These are phyloP conservation scores for Rhizopus stolonifer DNA, from an alignment of 371 early-diverging fungal species.

Conservation along the genomic window DNA sequence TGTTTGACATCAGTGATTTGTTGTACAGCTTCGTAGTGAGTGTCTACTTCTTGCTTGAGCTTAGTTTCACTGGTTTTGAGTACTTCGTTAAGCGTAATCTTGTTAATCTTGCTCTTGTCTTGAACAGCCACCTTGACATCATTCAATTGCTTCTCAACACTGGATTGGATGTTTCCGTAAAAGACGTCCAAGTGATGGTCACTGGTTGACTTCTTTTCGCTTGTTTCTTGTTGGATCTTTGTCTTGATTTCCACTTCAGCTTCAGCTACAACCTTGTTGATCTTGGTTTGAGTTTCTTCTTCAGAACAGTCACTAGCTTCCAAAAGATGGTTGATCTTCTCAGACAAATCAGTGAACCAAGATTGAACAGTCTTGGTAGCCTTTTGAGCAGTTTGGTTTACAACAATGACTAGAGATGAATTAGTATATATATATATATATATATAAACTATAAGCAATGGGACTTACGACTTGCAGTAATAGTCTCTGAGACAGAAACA, in stretches of 20 bases:
- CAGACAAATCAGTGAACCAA: constrained; percentile 16
- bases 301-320: constrained; percentile 23
- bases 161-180: constrained; percentile 31
- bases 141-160: constrained; percentile 24
- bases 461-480: constrained; percentile 24
- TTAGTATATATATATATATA: too few relatives aligned
- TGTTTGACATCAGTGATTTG: constrained; percentile 18
- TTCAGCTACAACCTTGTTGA: constrained; percentile 20
- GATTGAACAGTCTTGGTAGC: constrained; percentile 23
- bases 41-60: constrained; percentile 16
- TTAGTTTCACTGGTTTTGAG: constrained; percentile 17
- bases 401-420: constrained; percentile 13
- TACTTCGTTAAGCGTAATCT: constrained; percentile 16
- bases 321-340: constrained; percentile 13
- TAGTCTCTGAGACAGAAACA: constrained; percentile 17
- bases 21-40: constrained; percentile 22
- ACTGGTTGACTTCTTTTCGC: neutral
- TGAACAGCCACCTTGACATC: constrained; percentile 24
- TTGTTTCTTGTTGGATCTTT: constrained; percentile 14
- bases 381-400: constrained; percentile 25
- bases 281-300: constrained; percentile 21
- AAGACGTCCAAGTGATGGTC: constrained; percentile 32
- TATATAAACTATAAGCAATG: neutral
- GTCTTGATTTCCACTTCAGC: constrained; percentile 32
- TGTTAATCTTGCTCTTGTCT: constrained; percentile 20